Evolutionary conservation across 2,329 filamentous ascomycete genomes (phyloP).

Genomic region (Dothideomycetes sp.): DNA sequence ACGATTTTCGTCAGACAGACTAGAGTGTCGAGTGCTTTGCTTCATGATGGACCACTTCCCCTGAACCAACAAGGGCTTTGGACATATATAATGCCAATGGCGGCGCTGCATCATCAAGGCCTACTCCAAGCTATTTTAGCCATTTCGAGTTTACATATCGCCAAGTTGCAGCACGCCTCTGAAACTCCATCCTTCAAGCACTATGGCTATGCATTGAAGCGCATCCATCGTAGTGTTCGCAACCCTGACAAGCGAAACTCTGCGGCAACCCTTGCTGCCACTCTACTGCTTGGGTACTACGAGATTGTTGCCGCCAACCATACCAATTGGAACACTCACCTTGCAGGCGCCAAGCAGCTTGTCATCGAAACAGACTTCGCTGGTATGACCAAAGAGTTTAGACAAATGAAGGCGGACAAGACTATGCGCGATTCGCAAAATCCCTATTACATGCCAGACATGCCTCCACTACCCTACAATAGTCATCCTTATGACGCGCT

Average conservation of each 20-base stretch:
- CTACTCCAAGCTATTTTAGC: constrained; percentile 86
- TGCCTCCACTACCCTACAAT: not conserved
- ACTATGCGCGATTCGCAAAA: constrained; percentile 15
- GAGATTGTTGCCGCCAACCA: constrained; percentile 94
- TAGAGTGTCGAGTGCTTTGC: constrained; percentile 57
- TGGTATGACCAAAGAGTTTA: constrained; percentile 59
- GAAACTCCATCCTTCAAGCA: constrained; percentile 79
- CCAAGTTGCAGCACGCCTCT: constrained; percentile 63
- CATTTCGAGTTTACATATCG: constrained; percentile 75
- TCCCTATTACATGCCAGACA: constrained; percentile 1
- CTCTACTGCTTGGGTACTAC: constrained; percentile 77
- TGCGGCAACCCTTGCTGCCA: constrained; percentile 76
- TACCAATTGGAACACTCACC: constrained; percentile 87
- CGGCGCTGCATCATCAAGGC: constrained; percentile 74
- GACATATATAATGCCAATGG: constrained; percentile 70
- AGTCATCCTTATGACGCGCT: constrained; percentile 14
- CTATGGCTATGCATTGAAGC: constrained; percentile 74
- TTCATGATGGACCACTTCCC: constrained; percentile 50
- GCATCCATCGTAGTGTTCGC: constrained; percentile 65
- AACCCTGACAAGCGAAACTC: constrained; percentile 58
- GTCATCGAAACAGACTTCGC: constrained; percentile 72
- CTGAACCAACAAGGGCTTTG: constrained; percentile 50
- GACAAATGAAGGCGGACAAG: constrained; percentile 48
- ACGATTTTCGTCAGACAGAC: constrained; percentile 81
- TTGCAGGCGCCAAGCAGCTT: constrained; percentile 73